A percentile compares a stretch with the other conserved stretches of the same genome.
Conservation (phyloP, 805 yeast species). For the Wickerhamomyces ciferrii region DNA sequence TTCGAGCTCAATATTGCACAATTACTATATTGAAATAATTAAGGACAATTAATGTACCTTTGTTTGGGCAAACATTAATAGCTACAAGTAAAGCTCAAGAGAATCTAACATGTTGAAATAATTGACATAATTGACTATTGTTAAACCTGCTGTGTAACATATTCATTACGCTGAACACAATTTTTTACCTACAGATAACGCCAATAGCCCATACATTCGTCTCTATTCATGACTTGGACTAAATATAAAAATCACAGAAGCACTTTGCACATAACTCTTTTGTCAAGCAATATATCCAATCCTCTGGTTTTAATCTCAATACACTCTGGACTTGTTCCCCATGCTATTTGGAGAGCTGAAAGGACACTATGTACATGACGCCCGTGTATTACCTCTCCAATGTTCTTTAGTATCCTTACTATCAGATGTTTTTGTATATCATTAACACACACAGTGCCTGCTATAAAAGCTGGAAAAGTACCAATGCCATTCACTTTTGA, state of each 20-base stretch:
- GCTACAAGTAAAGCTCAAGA: too few relatives aligned
- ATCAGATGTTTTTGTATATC: conserved; percentile 7
- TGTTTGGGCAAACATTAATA: too few relatives aligned
- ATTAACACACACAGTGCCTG: conserved; percentile 9
- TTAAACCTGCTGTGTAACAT: too few relatives aligned
- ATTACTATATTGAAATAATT: too few relatives aligned
- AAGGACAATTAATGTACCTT: too few relatives aligned
- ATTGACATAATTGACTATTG: too few relatives aligned
- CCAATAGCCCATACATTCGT: too few relatives aligned
- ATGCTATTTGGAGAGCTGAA: conserved; percentile 9
- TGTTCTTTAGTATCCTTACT: conserved; percentile 4
- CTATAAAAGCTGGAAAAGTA: conserved; percentile 14
- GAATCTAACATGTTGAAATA: too few relatives aligned
- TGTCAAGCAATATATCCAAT: conserved; percentile 9
- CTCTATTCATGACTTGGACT: too few relatives aligned
- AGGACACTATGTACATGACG: conserved; percentile 10
- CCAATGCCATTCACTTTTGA: conserved; percentile 8
- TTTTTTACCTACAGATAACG: too few relatives aligned
- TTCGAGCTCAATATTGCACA: too few relatives aligned
- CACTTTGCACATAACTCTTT: neutral
- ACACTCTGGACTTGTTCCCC: conserved; percentile 11
- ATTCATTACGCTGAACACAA: too few relatives aligned
- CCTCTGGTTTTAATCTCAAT: conserved; percentile 6
- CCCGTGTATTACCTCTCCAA: conserved; percentile 11
- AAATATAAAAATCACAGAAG: neutral